These are phyloP conservation scores for Cladosporium oxysporum DNA, from an alignment of 2,329 filamentous ascomycete species.

Conservation along the genomic window DNA sequence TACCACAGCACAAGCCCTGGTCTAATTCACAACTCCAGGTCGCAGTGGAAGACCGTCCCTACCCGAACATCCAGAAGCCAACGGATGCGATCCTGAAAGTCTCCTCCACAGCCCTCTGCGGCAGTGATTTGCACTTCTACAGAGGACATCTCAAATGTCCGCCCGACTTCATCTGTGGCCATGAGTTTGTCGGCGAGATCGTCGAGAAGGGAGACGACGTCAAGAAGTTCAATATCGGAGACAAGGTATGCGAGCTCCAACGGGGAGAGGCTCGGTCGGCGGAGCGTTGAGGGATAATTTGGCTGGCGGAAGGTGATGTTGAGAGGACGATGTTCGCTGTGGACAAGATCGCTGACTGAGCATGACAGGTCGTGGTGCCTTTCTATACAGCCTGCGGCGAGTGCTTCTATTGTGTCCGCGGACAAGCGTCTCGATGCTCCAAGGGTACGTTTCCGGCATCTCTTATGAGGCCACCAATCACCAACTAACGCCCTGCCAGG, in stretches of 20 bases:
- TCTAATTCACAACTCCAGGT: conserved; percentile 9
- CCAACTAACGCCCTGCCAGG: conserved; percentile 25
- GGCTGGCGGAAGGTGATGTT: neutral
- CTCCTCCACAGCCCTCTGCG: conserved; percentile 79
- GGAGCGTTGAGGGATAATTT: neutral
- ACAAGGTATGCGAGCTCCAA: conserved; percentile 44
- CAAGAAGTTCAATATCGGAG: conserved; percentile 68
- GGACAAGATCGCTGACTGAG: neutral
- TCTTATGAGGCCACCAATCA: neutral
- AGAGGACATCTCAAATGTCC: conserved; percentile 74
- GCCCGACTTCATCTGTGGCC: conserved; percentile 67
- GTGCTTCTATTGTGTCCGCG: conserved; percentile 83
- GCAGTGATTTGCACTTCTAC: conserved; percentile 85
- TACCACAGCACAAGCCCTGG: neutral
- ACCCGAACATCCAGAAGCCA: conserved; percentile 70
- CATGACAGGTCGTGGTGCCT: conserved; percentile 68
- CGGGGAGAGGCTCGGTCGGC: neutral
- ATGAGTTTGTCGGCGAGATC: conserved; percentile 82
- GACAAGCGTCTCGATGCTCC: conserved; percentile 74
- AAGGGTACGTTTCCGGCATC: conserved; percentile 42
- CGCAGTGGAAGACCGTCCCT: conserved; percentile 72
- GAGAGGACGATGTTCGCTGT: no score
- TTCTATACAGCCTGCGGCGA: conserved; percentile 77
- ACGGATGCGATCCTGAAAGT: conserved; percentile 83
- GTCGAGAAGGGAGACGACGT: conserved; percentile 68